Percentiles rank a stretch among this genome's conserved stretches.
phyloP scores from a whole-genome alignment of 768 basidiomycete genomes.

The Grammothele lineata region DNA sequence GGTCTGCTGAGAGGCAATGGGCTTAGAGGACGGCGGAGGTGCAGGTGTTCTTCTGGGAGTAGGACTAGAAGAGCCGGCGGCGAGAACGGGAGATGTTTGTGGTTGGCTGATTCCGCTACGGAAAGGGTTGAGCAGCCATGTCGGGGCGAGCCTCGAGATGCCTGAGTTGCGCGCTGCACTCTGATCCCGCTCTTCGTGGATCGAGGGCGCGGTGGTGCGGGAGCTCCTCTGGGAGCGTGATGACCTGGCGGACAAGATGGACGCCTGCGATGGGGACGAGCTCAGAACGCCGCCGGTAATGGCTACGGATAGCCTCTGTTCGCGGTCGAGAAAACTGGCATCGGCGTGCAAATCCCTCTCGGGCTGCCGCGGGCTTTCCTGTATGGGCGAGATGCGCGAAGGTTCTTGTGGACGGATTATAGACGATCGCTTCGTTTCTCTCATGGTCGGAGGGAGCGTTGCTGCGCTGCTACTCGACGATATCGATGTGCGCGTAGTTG shows the following conservation, averaged over 20 bases:
- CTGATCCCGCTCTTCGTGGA: slow-evolving; percentile 20
- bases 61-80: slow-evolving; percentile 24
- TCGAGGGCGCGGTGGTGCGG: slow-evolving; percentile 34
- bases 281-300: slow-evolving; percentile 34
- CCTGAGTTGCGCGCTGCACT: slow-evolving; percentile 35
- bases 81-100: slow-evolving; percentile 54
- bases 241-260: slow-evolving; percentile 54
- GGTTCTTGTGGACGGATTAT: slow-evolving; percentile 42
- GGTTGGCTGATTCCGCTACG: slow-evolving; percentile 59
- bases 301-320: slow-evolving; percentile 16
- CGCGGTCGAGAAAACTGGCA: slow-evolving; percentile 11
- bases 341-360: slow-evolving; percentile 50
- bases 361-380: slow-evolving; percentile 61
- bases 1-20: slow-evolving; percentile 21
- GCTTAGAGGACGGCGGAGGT: slow-evolving; percentile 19
- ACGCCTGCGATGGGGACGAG: slow-evolving; percentile 64
- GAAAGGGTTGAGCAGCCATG: slow-evolving; percentile 81
- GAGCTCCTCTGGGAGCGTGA: slow-evolving; percentile 36
- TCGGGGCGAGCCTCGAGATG: slow-evolving; percentile 58
- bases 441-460: slow-evolving; percentile 30
- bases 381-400: slow-evolving; percentile 56
- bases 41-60: slow-evolving; percentile 11
- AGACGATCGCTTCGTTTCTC: slow-evolving; percentile 23
- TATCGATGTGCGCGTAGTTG: slow-evolving; percentile 33
- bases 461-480: slow-evolving; percentile 38